phyloP scores from a whole-genome alignment of 2,329 filamentous ascomycete species.

The Elsinoe arachidis region DNA sequence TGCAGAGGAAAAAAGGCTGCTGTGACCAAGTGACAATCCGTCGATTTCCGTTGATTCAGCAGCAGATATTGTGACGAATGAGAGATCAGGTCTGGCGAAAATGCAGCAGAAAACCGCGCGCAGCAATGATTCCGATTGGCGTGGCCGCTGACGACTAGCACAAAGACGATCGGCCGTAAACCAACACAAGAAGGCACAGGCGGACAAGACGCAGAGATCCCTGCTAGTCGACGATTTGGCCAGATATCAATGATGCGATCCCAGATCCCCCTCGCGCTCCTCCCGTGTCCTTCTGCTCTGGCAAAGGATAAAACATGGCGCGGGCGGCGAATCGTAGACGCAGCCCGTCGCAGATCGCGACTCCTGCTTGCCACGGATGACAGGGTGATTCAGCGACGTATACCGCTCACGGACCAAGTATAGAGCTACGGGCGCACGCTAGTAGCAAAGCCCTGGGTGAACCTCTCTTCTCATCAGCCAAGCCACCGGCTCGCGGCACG shows the following conservation, averaged over 20 bases:
- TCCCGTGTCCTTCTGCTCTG: background rate
- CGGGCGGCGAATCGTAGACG: slow-evolving; percentile 1
- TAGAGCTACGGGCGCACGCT: background rate
- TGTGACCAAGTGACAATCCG: background rate
- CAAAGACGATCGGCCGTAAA: background rate
- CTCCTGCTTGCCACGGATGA: background rate
- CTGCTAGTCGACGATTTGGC: slow-evolving; percentile 6
- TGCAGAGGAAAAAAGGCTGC: background rate
- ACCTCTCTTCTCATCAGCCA: background rate
- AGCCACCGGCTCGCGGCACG: background rate
- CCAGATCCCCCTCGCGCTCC: slow-evolving; percentile 8
- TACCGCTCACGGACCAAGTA: background rate
- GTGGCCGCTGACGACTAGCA: background rate
- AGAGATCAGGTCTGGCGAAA: background rate
- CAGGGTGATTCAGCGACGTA: background rate
- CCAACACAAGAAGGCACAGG: slow-evolving; percentile 12
- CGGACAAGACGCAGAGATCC: background rate
- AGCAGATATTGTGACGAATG: background rate
- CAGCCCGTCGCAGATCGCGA: background rate
- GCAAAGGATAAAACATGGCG: background rate
- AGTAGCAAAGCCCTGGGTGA: background rate
- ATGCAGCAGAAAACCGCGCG: background rate
- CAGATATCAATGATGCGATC: slow-evolving; percentile 8
- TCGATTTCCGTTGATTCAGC: background rate
- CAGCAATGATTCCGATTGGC: slow-evolving; percentile 7